A percentile compares a stretch with the other conserved stretches of the same genome.
Evolutionary conservation across 2,329 filamentous ascomycete species (phyloP).

Genomic region (Niveomyces coronatus): DNA sequence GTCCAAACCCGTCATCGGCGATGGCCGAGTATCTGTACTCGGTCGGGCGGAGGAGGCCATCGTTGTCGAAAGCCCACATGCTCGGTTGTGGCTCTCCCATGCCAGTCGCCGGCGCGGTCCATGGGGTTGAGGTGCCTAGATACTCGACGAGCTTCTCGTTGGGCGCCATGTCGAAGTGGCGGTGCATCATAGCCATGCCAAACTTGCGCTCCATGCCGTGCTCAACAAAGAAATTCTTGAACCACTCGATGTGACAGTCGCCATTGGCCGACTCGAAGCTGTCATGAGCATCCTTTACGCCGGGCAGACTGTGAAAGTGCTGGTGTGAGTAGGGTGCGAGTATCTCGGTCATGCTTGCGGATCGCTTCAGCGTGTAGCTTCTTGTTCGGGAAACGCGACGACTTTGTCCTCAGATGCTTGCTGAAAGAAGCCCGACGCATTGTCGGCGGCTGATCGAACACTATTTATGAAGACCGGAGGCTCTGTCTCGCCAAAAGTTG

Average conservation of each 20-base stretch:
- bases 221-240: conserved; percentile 1
- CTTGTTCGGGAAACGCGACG: no score
- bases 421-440: no score
- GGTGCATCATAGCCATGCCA: conserved; percentile 1
- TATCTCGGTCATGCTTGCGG: background rate
- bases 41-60: background rate
- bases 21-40: conserved; percentile 2
- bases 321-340: conserved; percentile 1
- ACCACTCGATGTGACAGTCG: background rate
- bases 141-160: conserved; percentile 5
- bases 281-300: background rate
- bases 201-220: background rate
- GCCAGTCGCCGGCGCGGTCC: background rate
- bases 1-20: background rate
- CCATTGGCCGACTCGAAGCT: background rate
- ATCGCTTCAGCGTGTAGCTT: no score
- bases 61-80: conserved; percentile 2
- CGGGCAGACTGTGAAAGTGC: background rate
- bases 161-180: conserved; percentile 6
- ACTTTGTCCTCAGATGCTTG: no score
- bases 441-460: no score
- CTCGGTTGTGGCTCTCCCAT: background rate
- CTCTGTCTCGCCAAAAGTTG: no score
- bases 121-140: conserved; percentile 2
- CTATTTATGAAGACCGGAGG: no score